Conservation (phyloP, 129 eudicot species). For the Rutidosis leptorrhynchoides region DNA sequence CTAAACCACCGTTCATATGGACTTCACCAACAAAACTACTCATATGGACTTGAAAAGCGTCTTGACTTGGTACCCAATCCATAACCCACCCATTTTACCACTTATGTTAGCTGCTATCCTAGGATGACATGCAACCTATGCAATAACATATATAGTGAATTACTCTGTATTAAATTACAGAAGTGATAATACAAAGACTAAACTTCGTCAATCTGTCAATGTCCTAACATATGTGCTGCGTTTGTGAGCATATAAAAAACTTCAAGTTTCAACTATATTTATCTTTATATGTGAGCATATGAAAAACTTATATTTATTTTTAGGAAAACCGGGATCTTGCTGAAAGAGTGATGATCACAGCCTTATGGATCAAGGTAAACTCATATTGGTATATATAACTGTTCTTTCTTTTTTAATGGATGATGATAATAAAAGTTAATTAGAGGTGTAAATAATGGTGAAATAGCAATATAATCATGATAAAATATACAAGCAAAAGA, state of each 20-base stretch:
- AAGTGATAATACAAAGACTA: too few species aligned
- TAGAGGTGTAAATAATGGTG: conserved; percentile 10
- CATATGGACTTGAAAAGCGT: background rate
- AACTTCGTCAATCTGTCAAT: too few species aligned
- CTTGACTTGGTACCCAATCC: background rate
- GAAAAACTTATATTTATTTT: background rate
- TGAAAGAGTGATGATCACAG: conserved; percentile 79
- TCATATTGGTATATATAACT: background rate
- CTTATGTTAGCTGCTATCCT: too few species aligned
- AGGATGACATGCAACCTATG: too few species aligned
- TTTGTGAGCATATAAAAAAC: too few species aligned
- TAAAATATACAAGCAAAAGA: conserved; percentile 60
- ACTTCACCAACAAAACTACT: too few species aligned
- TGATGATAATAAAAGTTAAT: background rate
- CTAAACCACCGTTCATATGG: too few species aligned
- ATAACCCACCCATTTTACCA: background rate
- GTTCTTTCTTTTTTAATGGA: background rate
- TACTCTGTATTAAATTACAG: too few species aligned
- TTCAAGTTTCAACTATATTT: too few species aligned
- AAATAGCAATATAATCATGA: conserved; percentile 60
- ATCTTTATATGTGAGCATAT: too few species aligned
- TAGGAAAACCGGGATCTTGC: conserved; percentile 83
- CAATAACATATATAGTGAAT: too few species aligned
- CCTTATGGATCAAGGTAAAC: conserved; percentile 80
- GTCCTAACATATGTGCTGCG: too few species aligned